phyloP scores from a whole-genome alignment of 192 early-diverging fungal species.

The Rhizophagus clarus region DNA sequence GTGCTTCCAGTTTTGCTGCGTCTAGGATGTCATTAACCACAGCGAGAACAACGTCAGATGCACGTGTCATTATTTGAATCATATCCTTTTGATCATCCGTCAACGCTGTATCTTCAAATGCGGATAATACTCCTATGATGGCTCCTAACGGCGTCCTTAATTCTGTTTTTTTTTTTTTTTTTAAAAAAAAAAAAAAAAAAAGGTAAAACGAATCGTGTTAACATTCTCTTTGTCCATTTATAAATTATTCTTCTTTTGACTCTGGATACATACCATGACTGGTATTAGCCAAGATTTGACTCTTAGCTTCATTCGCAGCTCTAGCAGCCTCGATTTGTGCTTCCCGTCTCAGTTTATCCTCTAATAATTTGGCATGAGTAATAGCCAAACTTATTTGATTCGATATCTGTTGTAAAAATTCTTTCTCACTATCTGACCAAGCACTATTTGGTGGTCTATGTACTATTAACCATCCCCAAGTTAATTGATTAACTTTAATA shows the following conservation, averaged over 20 bases:
- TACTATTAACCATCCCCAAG: slow-evolving; percentile 45
- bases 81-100: slow-evolving; percentile 45
- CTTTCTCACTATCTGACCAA: slow-evolving; percentile 43
- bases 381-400: slow-evolving; percentile 49
- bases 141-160: slow-evolving; percentile 42
- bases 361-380: slow-evolving; percentile 40
- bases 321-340: slow-evolving; percentile 48
- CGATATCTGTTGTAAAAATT: slow-evolving; percentile 44
- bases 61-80: slow-evolving; percentile 47
- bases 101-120: slow-evolving; percentile 42
- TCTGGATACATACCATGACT: slow-evolving; percentile 32
- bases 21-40: slow-evolving; percentile 46
- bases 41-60: slow-evolving; percentile 42
- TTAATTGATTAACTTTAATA: slow-evolving; percentile 34
- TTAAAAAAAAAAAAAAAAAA: neutral
- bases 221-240: neutral
- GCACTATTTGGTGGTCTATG: slow-evolving; percentile 33
- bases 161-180: neutral
- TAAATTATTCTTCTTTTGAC: neutral
- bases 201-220: neutral
- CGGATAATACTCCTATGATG: slow-evolving; percentile 44
- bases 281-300: slow-evolving; percentile 48
- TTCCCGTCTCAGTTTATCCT: slow-evolving; percentile 43
- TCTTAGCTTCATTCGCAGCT: slow-evolving; percentile 44
- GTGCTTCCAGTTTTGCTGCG: slow-evolving; percentile 44